A percentile compares a stretch with the other conserved stretches of the same genome.
These are phyloP conservation scores for Flaveria sonorensis DNA, from an alignment of 129 eudicot species.

Conservation along the genomic window DNA sequence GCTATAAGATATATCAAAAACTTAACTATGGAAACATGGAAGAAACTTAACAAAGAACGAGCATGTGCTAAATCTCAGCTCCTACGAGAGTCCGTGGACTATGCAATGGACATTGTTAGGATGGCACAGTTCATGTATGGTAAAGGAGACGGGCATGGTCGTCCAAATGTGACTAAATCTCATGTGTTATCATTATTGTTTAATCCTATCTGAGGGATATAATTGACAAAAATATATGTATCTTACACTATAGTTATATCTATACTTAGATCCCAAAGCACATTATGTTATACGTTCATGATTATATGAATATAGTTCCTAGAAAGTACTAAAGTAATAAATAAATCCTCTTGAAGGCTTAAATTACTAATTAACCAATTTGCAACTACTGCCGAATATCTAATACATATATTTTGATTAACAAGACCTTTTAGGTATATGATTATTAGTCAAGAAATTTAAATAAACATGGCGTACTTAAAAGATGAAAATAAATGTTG, in stretches of 20 bases:
- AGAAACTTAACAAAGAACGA: constrained; percentile 33
- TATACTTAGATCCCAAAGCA: not conserved
- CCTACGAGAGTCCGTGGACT: constrained; percentile 16
- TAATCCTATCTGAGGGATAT: constrained; percentile 25
- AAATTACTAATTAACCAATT: not conserved
- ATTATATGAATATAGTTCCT: not conserved
- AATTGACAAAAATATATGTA: not conserved
- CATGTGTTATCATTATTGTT: constrained; percentile 28
- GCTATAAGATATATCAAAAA: constrained; percentile 34
- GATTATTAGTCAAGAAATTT: constrained; percentile 5
- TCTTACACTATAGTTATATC: not conserved
- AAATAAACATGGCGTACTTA: not conserved
- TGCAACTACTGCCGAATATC: not conserved
- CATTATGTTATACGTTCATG: not conserved
- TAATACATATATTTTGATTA: not conserved
- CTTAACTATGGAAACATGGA: constrained; percentile 28
- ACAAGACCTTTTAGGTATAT: constrained; percentile 1
- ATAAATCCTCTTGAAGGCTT: not conserved
- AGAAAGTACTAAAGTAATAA: not conserved
- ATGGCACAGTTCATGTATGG: constrained; percentile 34
- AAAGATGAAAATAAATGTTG: not conserved
- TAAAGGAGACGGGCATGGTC: constrained; percentile 40
- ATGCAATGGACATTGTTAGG: constrained; percentile 29
- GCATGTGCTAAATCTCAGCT: not conserved
- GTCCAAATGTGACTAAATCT: constrained; percentile 23